These are phyloP conservation scores for Suhomyces bribrorum DNA, from an alignment of 1,139 yeast species.

Conservation along the genomic window DNA sequence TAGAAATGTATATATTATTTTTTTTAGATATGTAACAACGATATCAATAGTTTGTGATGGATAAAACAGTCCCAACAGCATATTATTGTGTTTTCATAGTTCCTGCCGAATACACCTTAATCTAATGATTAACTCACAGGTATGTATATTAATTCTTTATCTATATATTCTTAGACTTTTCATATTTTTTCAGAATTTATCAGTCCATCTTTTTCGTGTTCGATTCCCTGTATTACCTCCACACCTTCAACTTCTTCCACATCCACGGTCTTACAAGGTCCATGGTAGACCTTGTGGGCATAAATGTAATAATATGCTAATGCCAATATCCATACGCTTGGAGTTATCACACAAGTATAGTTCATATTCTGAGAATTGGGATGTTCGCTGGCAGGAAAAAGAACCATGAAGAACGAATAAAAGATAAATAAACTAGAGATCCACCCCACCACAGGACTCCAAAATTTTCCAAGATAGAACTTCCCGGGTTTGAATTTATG, in stretches of 20 bases:
- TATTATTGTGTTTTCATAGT: too few species aligned
- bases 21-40: not conserved
- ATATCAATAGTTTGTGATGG: not conserved
- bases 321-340: constrained; percentile 42
- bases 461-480: constrained; percentile 55
- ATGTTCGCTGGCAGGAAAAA: constrained; percentile 43
- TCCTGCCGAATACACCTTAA: not conserved
- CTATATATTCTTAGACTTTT: not conserved
- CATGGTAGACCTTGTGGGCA: constrained; percentile 50
- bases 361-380: constrained; percentile 52
- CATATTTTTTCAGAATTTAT: not conserved
- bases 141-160: too few species aligned
- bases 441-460: constrained; percentile 48
- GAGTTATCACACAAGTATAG: constrained; percentile 58
- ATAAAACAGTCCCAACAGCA: too few species aligned
- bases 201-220: not conserved
- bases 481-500: constrained; percentile 62
- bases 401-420: constrained; percentile 47
- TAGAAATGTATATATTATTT: not conserved
- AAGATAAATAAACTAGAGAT: constrained; percentile 31
- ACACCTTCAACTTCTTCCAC: constrained; percentile 17
- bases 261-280: constrained; percentile 43
- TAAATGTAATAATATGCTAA: constrained; percentile 45
- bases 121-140: not conserved
- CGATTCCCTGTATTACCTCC: constrained; percentile 10